Base-by-base conservation (phyloP, 2,329 filamentous ascomycete species). In the Diaporthe ampelina region DNA sequence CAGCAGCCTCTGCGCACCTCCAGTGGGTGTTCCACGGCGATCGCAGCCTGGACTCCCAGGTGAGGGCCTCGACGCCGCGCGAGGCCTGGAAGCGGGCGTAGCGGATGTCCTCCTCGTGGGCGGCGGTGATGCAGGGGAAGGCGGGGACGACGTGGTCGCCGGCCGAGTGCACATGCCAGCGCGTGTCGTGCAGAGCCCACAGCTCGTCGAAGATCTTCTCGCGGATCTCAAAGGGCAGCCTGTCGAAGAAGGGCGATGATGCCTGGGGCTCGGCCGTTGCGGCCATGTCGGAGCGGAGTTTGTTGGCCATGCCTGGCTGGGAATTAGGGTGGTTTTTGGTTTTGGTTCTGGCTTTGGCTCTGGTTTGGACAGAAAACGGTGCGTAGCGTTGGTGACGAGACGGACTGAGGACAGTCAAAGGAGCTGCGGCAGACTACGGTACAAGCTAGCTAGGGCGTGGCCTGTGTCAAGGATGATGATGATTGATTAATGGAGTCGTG, bases 251-350 rank as follows among this genome's bases (percentile, higher is more conserved):
- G 19, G 68, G 75, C 21, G 80, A 81, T 1, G 61, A 85, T 45
- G 83, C 83, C 82, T 90, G 88, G 78, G 81, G 84, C 70, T 88
- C 83, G 70, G 86, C 84, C 80, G 88, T 85, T 75, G 59, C 52
- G 32, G 58, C 69, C 48, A 79, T 48, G 59, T 54, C 43, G 54
- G 40, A 85, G 84, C 72, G 87, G 84, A 72, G 69, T 11, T 13
- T 40, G 37, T 43, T 40, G 26, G 74, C 24, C 74, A 74, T 76
- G 21, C 37, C 50, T 17, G 50, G 40, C 32, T 24, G 19, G 7
- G 40, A 24, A 37, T n/a, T 24, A 37, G 50, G 37, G 24, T 19
- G 35, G 26, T 11, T 21, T 37, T n/a, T 19, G 35, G 26, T 11
- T 21, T 37, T 19, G 35, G 26, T 11, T 21, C 11, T 3, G 35